Percentiles rank a stretch among this genome's conserved stretches.
Conservation (phyloP, 2,329 filamentous ascomycete genomes). For the Fusarium pseudonygamai region DNA sequence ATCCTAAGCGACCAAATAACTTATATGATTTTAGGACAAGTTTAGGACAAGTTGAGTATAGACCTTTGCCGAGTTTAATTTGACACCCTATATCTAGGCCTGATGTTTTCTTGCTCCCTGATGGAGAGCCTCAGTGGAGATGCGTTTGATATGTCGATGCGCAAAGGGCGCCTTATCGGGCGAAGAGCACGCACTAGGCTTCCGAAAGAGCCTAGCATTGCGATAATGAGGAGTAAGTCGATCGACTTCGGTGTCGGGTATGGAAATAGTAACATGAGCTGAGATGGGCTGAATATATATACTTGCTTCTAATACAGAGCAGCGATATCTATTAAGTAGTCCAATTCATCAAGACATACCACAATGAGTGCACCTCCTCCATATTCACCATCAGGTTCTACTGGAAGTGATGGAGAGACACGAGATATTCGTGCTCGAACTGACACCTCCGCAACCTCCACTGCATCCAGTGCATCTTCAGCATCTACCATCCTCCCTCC, state of each 20-base stretch:
- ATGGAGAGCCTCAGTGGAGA: neutral
- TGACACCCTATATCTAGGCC: too few relatives aligned
- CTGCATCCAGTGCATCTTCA: constrained; percentile 2
- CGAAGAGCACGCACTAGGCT: neutral
- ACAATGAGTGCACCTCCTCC: constrained; percentile 18
- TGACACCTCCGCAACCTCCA: constrained; percentile 2
- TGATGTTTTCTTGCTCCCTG: too few relatives aligned
- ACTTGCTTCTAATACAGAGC: neutral
- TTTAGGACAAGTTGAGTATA: too few relatives aligned
- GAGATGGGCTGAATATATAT: neutral
- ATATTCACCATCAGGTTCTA: constrained; percentile 3
- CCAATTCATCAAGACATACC: neutral
- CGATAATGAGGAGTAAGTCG: neutral
- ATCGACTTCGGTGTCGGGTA: neutral
- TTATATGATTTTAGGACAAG: too few relatives aligned
- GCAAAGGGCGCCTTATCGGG: neutral
- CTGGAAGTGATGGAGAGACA: neutral
- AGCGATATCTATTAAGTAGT: neutral
- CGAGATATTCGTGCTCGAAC: neutral
- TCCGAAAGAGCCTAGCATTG: neutral
- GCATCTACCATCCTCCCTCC: constrained; percentile 6
- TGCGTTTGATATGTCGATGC: neutral
- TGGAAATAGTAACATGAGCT: neutral
- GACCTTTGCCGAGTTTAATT: too few relatives aligned
- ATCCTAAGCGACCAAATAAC: too few relatives aligned